Evolutionary conservation across 345 rosid genomes (phyloP), one percentile per base, ranked within the genome.

Genomic region (Eucalyptus viminalis): DNA sequence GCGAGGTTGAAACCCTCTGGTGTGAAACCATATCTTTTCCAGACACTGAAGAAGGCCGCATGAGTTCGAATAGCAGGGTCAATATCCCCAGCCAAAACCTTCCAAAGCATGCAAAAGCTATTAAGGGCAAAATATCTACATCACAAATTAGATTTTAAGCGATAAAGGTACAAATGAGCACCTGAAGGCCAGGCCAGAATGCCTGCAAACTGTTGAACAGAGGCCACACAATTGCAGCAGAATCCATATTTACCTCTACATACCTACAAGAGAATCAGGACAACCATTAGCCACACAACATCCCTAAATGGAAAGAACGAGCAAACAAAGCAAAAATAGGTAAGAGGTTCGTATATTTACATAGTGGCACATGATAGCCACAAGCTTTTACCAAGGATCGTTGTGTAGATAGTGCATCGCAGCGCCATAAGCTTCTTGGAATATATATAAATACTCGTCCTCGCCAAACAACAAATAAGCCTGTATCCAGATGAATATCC

Each of bases 101-200:
- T 92, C 90, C 90, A 92, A 90, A 80, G 89, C 80, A 72, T 67
- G 89, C 80, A 86, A 21, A 90, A 67, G 72, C 15, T 31, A 7
- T 86, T 43, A 40, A 76, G 47, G 85, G 29, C 47, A 76, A 29
- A 76, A 76, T 76, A 89, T 86, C 81, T 45, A 80, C 62, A 47
- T 25, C 88, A 88, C 86, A 76, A 21, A n/a, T 37, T 50, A 45
- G 76, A 49, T 88, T 27, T 31, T 50, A 37, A 86, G 81, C 4
- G 13, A 87, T 67, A 53, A 40, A 69, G 86, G 56, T 43, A 40
- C 88, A 22, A 87, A 49, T 45, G 54, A 60, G 81, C 80, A 97
- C 99, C 99, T 98, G 99, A 92, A 98, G 98, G 93, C 99, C 99
- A 1, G 99, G 99, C 99, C 99, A 98, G 93, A 98, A 98, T 88